Evolutionary conservation across 163 green algal genomes (phyloP), one percentile per base, ranked within the genome.

Genomic region (Chlamydomonas reinhardtii): DNA sequence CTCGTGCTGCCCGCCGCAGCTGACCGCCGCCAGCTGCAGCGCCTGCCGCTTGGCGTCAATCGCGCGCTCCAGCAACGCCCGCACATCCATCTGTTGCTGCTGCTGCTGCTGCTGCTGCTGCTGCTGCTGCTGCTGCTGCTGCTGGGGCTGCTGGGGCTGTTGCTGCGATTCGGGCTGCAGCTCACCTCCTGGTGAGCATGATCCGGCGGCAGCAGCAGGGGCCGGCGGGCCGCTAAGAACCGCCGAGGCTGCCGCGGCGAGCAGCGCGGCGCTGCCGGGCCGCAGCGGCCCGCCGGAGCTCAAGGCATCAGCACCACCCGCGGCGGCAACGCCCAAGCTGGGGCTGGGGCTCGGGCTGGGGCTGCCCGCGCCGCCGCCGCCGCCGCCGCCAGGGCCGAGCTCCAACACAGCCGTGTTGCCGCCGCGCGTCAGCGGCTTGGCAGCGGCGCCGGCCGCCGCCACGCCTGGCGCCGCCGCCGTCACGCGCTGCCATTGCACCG

Each of bases 1-100:
- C 71, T 81, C 81, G 32, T 87, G 81, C 11, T 70, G 71, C 59
- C 37, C 16, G 27, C 81, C 71, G n/a, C 17, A 35, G 19, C 59
- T 59, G 11, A 12, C 71, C 19, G 27, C 29, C 37, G 37, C 25
- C 31, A 87, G 81, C 29, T 66, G 59, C 17, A 74, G 3, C 29
- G 52, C 34, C 56, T 74, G 71, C 32, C 37, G 59, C 37, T 85
- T 74, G 29, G 16, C 52, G 20, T 71, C 78, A 0, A 85, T 20
- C 2, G 76, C 76, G 37, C 64, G 64, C 0, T 39, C 4, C 32
- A 35, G 9, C 34, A 35, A 11, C 39, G 29, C 15, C 34, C 15
- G 17, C 32, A n/a, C 32, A 9, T 56, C 48, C 5, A n/a, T 1
- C 65, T 24, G 65, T 11, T 24, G 65, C 25, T 8, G 34, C 25